Base-by-base conservation (phyloP, 768 basidiomycete species). In the Pleurotus djamor region DNA sequence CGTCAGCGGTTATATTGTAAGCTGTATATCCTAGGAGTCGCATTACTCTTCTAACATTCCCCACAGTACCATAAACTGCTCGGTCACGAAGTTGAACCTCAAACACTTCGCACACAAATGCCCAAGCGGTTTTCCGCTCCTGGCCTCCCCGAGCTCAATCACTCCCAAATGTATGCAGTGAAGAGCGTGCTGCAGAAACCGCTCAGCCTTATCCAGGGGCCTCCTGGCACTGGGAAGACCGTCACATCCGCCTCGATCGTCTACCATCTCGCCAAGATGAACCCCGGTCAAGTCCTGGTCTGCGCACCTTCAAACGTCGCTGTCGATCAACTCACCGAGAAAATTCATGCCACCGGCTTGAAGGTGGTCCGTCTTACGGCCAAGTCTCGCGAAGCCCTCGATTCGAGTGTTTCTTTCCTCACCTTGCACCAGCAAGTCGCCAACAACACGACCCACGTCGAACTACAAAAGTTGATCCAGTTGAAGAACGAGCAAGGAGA, bases 151-250 rank as follows among this genome's bases (percentile, higher is more conserved):
- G 97, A 99, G 71, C 87, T 99, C 68, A 99, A 99, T 68, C 96
- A 98, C 69, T 98, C 96, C 17, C 97, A 99, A 72, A 98, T 99
- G 94, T 96, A 94, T 74, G 97, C 97, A 2, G 97, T 99, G 69
- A 99, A 98, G 80, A 96, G 94, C 66, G 96, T 99, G 5, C 79
- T 99, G 10, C 97, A 99, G 73, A 98, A 98, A 74, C 97, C 97
- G 17, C 83, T 99, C 61, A 95, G 93, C 67, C 81, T 99, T 63
- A 99, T 99, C 66, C 97, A 99, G 74, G 97, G 97, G 12, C 97
- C 97, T 37, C 97, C 97, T 16, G 97, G 97, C 36, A 99, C 97
- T 0, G 96, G 97, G 47, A 99, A 99, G 76, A 99, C 97, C 1
- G 97, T 99, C 57, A 99, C 97, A 0, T 99, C 97, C 7, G 97